Conservation (phyloP, 805 yeast genomes). For the Candida krabiensis region DNA sequence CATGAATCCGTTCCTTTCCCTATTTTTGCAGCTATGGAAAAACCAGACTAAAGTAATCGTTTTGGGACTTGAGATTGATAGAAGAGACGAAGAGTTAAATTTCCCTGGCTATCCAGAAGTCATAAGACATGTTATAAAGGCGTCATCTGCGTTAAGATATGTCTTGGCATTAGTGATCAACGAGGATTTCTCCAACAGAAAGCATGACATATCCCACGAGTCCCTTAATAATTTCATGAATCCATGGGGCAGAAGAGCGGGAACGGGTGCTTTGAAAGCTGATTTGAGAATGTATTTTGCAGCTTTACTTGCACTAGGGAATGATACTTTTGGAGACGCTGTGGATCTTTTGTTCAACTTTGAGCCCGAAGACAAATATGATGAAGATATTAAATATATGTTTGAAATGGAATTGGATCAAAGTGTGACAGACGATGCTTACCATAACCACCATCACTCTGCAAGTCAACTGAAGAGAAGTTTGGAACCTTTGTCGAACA, state of each 20-base stretch:
- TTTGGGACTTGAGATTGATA: conserved; percentile 60
- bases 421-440: conserved; percentile 27
- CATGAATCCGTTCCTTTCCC: conserved; percentile 61
- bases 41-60: conserved; percentile 58
- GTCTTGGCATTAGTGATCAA: conserved; percentile 62
- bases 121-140: conserved; percentile 53
- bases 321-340: conserved; percentile 48
- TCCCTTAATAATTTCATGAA: conserved; percentile 60
- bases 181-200: conserved; percentile 39
- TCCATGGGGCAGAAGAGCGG: conserved; percentile 62
- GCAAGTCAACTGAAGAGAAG: conserved; percentile 4
- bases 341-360: conserved; percentile 59
- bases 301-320: conserved; percentile 51
- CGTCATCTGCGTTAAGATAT: conserved; percentile 62
- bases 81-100: conserved; percentile 45
- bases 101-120: conserved; percentile 44
- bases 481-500: background rate
- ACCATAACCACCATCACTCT: conserved; percentile 14
- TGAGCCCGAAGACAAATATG: conserved; percentile 60
- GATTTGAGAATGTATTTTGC: conserved; percentile 61
- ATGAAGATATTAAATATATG: conserved; percentile 51
- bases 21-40: conserved; percentile 64
- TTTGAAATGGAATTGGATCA: conserved; percentile 32
- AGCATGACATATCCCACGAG: conserved; percentile 60
- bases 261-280: conserved; percentile 58